Base-by-base conservation (phyloP, 805 yeast genomes). In the Ogataea thermomethanolica region DNA sequence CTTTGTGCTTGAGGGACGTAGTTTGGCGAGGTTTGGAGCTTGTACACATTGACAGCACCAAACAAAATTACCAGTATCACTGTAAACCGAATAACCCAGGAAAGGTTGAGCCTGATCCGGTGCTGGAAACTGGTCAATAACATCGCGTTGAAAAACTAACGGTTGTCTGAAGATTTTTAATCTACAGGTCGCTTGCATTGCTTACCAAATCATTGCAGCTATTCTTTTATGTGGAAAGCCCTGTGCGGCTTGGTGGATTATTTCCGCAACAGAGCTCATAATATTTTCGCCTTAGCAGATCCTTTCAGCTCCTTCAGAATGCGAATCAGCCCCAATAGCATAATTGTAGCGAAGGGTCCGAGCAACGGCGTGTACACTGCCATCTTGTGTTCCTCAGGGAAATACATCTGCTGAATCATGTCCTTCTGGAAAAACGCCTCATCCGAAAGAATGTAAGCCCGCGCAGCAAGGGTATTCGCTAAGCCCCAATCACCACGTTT, bases 341-440 rank as follows among this genome's bases (percentile, higher is more conserved):
- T 57, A 15, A 93, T 89, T 20, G 91, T 75, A 2, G 75, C 65
- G 25, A 89, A 67, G 1, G 99, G 99, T 0, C 98, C 98, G 25
- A 90, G 60, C 32, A 91, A 66, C 0, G 99, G 99, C 56, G 88
- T 68, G 51, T 89, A 93, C 1, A 93, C 95, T 0, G 99, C 98
- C 55, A 93, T 71, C 60, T 87, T 90, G 58, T 91, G 99, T 60
- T 91, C 97, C 48, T 85, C 91, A 0, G 99, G 98, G 69, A 90
- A 88, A 61, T 85, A 89, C 41, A 84, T 87, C 58, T 91, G 97
- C 55, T 88, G 95, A 22, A 93, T 87, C 96, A 93, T 91, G 59
- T 84, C 90, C 52, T 86, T 85, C 51, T 91, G 95, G 60, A 91
- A 91, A 54, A 91, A 91, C 0, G 98, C 97, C 33, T 69, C 69